Base-by-base conservation (phyloP, 2,329 filamentous ascomycete genomes). In the Colletotrichum tanaceti region DNA sequence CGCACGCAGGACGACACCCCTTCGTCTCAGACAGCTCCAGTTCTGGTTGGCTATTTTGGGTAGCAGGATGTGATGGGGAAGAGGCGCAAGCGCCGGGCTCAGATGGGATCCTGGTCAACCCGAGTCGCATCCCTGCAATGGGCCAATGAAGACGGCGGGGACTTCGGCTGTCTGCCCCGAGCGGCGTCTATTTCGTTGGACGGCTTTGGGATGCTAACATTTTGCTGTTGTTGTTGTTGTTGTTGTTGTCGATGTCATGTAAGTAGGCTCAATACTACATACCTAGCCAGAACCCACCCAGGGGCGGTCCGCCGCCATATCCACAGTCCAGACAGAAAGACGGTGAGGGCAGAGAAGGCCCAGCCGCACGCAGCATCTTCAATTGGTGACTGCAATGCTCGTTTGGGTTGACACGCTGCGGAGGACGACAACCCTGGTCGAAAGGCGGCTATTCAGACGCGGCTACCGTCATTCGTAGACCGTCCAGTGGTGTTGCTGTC, bases 11-110 rank as follows among this genome's bases (percentile, higher is more conserved):
- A 47, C 38, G 65, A 57, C 59, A 64, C 41, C 72, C 46, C 73
- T 70, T 72, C 69, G 74, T 71, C 66, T 71, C 71, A 71, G 72
- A 71, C 65, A 70, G 43, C 46, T 58, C 55, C 68, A 55, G 57
- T 68, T 68, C 72, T 78, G 77, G 77, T 78, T 79, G 77, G 77
- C 77, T 79, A 79, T 79, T 77, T 78, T 77, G 75, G 76, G 77
- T 71, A 72, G 69, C 74, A 71, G 58, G 72, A 65, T 72, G 71
- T 69, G 65, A 65, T 65, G 72, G 58, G 61, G 68, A 68, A 73
- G 73, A 74, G 77, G 77, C 78, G 77, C 79, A 80, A 80, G 79
- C 79, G 79, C 79, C 77, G 55, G 62, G 55, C 44, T 65, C 61
- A 73, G 71, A 63, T 70, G 68, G 60, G 58, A 74, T 71, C 76